A percentile compares a stretch with the other conserved stretches of the same genome.
phyloP scores from a whole-genome alignment of 2,329 filamentous ascomycete genomes.

The Alternaria hordeiaustralica region DNA sequence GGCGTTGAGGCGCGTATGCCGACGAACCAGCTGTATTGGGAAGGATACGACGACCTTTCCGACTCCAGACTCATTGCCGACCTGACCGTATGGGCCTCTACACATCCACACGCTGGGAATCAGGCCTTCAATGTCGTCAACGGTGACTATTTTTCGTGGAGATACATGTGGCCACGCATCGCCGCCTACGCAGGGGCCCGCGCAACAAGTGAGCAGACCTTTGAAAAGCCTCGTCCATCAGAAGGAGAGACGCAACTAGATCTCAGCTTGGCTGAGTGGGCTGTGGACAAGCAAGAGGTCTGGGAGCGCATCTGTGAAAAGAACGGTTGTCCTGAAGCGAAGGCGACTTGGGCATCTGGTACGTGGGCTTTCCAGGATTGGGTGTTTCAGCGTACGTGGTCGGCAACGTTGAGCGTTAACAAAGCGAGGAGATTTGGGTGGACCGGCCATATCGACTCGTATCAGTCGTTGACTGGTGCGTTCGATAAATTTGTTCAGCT shows the following conservation, averaged over 20 bases:
- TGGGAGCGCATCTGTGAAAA: slow-evolving; percentile 1
- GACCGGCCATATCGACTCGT: neutral
- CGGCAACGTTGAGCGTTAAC: neutral
- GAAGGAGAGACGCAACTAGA: slow-evolving; percentile 3
- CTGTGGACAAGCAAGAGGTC: neutral
- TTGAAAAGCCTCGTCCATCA: neutral
- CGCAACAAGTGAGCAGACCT: neutral
- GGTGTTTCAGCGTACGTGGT: neutral
- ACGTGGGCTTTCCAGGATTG: neutral
- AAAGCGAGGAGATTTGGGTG: neutral
- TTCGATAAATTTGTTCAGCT: neutral
- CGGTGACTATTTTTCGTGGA: slow-evolving; percentile 10
- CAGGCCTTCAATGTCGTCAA: slow-evolving; percentile 14
- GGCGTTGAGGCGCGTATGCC: neutral
- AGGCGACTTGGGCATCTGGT: neutral
- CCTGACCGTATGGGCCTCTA: neutral
- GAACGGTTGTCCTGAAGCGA: neutral
- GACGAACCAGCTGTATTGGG: slow-evolving; percentile 7
- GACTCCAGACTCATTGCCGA: slow-evolving; percentile 5
- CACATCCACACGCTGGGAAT: neutral
- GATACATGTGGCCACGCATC: slow-evolving; percentile 8
- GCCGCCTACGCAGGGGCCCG: neutral
- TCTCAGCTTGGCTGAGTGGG: neutral
- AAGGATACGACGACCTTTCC: slow-evolving; percentile 2
- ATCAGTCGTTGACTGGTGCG: neutral